Evolutionary conservation across 768 basidiomycete genomes (phyloP), one percentile per base, ranked within the genome.

Genomic region (Sutorius australiensis): DNA sequence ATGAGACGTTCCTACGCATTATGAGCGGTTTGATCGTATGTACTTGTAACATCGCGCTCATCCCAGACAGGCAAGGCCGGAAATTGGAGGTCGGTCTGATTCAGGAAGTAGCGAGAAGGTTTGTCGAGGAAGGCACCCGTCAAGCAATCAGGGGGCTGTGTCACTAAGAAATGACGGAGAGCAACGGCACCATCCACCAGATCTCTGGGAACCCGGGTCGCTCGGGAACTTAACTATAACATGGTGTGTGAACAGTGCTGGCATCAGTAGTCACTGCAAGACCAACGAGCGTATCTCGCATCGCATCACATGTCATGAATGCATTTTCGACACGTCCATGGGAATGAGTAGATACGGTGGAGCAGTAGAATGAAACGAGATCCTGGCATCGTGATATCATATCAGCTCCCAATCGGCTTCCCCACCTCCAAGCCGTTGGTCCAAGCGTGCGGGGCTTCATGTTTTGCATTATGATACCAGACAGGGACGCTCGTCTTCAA

Each of bases 381-480:
- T 60, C 58, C 55, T 50, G 51, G 61, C 55, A 65, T 52, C 58
- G 37, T 62, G 61, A 60, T 57, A 70, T 63, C 72, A 73, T 69
- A 80, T 85, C 87, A 90, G 89, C 89, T 91, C 89, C 89, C 89
- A 90, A 89, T 91, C 89, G 84, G 77, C 82, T 80, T 76, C 77
- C 80, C 77, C 74, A 69, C 77, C 66, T 65, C 51, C 74, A 77
- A 81, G 80, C 81, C 83, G 87, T 94, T 93, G 92, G 92, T 93
- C 79, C 78, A 94, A 94, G 92, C 92, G 92, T 94, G 92, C 92
- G 92, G 86, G 88, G 87, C 92, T 92, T 87, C 84, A 78, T 92
- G 83, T 88, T 83, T 70, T 92, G 92, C 90, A 87, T 86, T 84
- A 77, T 80, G 80, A 72, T 64, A 58, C 61, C 62, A 62, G 56